Evolutionary conservation across 441 rosid species (phyloP).

Genomic region (Erysimum cheiri): DNA sequence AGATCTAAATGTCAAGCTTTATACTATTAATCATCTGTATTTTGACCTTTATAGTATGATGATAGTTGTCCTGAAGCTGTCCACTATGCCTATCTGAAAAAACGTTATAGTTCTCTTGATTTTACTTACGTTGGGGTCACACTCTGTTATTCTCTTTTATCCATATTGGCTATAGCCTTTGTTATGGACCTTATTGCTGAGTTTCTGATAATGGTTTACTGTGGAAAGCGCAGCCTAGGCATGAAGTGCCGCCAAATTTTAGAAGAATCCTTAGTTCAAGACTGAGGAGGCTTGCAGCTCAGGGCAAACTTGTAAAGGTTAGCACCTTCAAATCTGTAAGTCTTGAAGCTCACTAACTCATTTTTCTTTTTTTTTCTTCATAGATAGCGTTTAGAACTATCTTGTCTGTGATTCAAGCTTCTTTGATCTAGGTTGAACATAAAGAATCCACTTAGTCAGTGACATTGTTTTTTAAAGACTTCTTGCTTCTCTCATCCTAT

Average conservation of each 20-base stretch:
- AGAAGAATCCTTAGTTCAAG: constrained; percentile 71
- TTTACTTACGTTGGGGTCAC: constrained; percentile 29
- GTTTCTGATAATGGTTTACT: constrained; percentile 29
- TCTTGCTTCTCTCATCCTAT: constrained; percentile 13
- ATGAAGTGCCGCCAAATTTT: constrained; percentile 65
- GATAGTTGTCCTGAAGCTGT: constrained; percentile 22
- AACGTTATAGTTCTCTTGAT: constrained; percentile 3
- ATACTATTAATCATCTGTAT: neutral
- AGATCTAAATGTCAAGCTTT: neutral
- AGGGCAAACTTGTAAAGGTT: constrained; percentile 76
- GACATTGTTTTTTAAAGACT: constrained; percentile 4
- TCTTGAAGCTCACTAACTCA: constrained; percentile 7
- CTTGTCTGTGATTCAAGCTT: constrained; percentile 22
- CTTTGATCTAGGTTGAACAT: constrained; percentile 12
- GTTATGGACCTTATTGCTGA: constrained; percentile 4
- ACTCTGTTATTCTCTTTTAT: constrained; percentile 8
- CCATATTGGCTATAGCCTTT: constrained; percentile 12
- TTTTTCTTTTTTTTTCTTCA: neutral
- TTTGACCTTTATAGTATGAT: constrained; percentile 10
- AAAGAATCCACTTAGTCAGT: constrained; percentile 4
- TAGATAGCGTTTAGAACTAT: neutral
- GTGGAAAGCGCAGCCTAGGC: constrained; percentile 63
- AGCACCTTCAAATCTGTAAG: constrained; percentile 42
- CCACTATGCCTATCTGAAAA: neutral
- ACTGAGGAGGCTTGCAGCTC: constrained; percentile 75